Evolutionary conservation across 305 asterid genomes (phyloP), one percentile per base, ranked within the genome.

Genomic region (Rubia peregrina): DNA sequence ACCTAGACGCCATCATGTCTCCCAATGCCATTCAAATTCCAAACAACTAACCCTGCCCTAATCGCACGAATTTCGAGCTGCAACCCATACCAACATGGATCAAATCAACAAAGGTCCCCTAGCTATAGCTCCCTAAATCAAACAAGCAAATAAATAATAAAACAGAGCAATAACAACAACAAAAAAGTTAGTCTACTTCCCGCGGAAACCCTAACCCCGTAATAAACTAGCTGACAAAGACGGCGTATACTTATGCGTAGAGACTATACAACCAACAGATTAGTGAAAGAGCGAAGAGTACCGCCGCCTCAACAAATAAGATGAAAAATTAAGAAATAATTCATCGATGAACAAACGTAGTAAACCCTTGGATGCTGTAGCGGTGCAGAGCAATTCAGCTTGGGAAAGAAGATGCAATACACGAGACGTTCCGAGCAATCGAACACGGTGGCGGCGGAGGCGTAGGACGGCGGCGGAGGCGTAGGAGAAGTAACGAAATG

Each of bases 11-110:
- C 96, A 94, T 94, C 82, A 91, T 85, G 86, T 89, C 98, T 70
- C 96, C 99, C 93, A 94, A 86, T 89, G 99, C 99, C 99, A 94
- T 89, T 81, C 86, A 91, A 51, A 83, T 64, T 76, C 48, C 59
- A 72, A 46, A 33, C 49, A 3, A 57, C 66, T 66, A 88, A 76
- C 97, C 97, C 86, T 87, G 92, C 87, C 97, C 97, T 82, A 90
- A 89, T 83, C 93, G 86, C 80, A 88, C 91, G 78, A 88, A 86
- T 85, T 85, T 84, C 69, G 90, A 82, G 55, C 80, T 80, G 82
- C 81, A 83, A 65, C 86, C 84, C 97, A 86, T 90, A 64, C 57
- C 61, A 64, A 64, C 67, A 70, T 63, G 38, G 78, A 70, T 75
- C 74, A 26, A 61, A 43, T 67, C 59, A 57, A 21, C 43, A 26